These are phyloP conservation scores for Purpureocillium takamizusanense DNA, from an alignment of 2,329 filamentous ascomycete genomes.

Conservation along the genomic window DNA sequence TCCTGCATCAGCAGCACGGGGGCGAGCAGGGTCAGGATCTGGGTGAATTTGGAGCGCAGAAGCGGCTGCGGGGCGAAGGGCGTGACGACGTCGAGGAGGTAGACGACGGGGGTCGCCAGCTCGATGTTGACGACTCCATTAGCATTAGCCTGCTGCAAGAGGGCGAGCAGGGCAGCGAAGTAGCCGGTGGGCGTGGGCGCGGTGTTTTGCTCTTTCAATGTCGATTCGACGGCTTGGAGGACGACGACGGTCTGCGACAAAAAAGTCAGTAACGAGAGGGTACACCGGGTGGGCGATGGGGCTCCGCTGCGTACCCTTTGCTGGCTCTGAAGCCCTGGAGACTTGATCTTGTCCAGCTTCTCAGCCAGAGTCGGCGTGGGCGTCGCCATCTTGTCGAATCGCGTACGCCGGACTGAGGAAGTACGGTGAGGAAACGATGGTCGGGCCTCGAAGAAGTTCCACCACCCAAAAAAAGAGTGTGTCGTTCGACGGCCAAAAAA, in stretches of 20 bases:
- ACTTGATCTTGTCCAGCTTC: constrained; percentile 95
- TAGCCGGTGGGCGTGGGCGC: constrained; percentile 82
- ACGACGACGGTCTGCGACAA: constrained; percentile 65
- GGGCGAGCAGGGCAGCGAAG: constrained; percentile 86
- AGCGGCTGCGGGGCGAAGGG: constrained; percentile 77
- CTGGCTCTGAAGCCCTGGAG: constrained; percentile 91
- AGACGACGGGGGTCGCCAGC: constrained; percentile 77
- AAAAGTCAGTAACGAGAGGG: constrained; percentile 6
- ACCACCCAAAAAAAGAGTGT: too few species aligned
- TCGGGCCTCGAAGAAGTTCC: neutral
- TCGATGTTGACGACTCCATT: constrained; percentile 68
- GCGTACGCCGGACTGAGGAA: neutral
- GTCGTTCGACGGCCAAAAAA: constrained; percentile 2
- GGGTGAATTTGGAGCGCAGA: constrained; percentile 87
- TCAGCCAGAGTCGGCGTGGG: constrained; percentile 60
- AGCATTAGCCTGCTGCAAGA: constrained; percentile 69
- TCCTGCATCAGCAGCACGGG: constrained; percentile 73
- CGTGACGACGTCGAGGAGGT: constrained; percentile 88
- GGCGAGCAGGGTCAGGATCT: constrained; percentile 80
- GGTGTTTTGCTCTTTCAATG: constrained; percentile 78
- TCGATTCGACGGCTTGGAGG: constrained; percentile 85
- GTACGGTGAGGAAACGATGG: neutral
- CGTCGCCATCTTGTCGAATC: constrained; percentile 16
- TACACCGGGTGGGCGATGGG: too few species aligned
- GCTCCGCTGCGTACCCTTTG: constrained; percentile 62